Conservation (phyloP, 129 eudicot species). For the Arctium minus region DNA sequence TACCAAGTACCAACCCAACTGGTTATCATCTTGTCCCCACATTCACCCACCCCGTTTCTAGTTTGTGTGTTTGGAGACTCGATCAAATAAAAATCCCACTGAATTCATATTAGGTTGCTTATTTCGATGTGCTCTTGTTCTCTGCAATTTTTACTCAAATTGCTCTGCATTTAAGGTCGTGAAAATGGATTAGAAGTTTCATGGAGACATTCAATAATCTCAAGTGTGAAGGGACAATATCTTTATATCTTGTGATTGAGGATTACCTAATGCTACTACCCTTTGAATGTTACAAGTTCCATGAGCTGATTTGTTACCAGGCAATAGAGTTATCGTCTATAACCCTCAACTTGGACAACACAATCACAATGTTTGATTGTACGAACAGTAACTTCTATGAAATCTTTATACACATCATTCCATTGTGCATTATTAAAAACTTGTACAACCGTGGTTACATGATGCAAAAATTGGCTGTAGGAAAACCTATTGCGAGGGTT, state of each 20-base stretch:
- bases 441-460: not conserved
- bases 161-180: too few species aligned
- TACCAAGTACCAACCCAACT: not conserved
- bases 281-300: not conserved
- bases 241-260: too few species aligned
- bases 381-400: not conserved
- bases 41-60: not conserved
- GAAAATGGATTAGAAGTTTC: too few species aligned
- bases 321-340: not conserved
- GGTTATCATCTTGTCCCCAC: not conserved
- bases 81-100: not conserved
- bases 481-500: not conserved
- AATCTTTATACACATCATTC: not conserved
- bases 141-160: too few species aligned
- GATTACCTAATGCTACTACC: not conserved
- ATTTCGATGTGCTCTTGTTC: not conserved
- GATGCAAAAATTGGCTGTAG: not conserved
- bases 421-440: not conserved
- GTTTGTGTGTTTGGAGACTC: not conserved
- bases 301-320: not conserved
- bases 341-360: not conserved
- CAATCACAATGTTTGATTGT: not conserved
- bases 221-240: too few species aligned
- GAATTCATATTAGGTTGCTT: not conserved
- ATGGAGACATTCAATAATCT: too few species aligned